Base-by-base conservation (phyloP, 2,329 filamentous ascomycete species). In the Biscogniauxia marginata region DNA sequence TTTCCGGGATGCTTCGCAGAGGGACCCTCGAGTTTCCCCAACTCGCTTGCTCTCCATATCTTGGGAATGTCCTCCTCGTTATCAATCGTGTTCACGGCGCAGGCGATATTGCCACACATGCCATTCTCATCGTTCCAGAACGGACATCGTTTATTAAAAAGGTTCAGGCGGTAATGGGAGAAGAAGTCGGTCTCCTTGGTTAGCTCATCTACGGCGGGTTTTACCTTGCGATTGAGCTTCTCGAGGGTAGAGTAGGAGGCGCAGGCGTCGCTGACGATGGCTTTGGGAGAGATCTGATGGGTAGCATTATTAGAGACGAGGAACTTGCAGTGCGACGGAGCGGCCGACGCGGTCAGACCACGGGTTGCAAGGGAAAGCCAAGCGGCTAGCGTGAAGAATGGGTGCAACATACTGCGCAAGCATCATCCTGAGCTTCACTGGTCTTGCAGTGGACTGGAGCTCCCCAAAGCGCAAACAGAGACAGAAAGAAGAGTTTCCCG, bases 71-170 rank as follows among this genome's bases (percentile, higher is more conserved):
- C 93, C 61, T 96, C 89, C 74, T 99, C 93, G 63, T 96, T 93
- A 53, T 98, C 93, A 58, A 98, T 82, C 0, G 93, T 98, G 70
- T 95, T 92, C 18, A 99, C 95, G 9, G 93, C 90, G 72, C 95
- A 99, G 19, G 93, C 95, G 65, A 96, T 92, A 75, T 99, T 99
- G 63, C 93, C 95, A 74, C 95, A 99, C 82, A 97, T 90, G 73
- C 91, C 91, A 74, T 89, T 89, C 59, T 92, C 88, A 73, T 99
- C 95, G 70, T 87, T 85, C 93, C 95, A 99, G 73, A 98, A 99
- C 0, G 95, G 95, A 70, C 95, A 99, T 75, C 85, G 86, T 74
- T 95, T 96, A 74, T 96, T 89, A 75, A 91, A 99, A 19, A 99
- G 83, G 72, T 97, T 98, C 47, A 99, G 79, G 56, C 95, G 88